phyloP scores from a whole-genome alignment of 768 basidiomycete genomes.

The Clitopilus passeckerianus region DNA sequence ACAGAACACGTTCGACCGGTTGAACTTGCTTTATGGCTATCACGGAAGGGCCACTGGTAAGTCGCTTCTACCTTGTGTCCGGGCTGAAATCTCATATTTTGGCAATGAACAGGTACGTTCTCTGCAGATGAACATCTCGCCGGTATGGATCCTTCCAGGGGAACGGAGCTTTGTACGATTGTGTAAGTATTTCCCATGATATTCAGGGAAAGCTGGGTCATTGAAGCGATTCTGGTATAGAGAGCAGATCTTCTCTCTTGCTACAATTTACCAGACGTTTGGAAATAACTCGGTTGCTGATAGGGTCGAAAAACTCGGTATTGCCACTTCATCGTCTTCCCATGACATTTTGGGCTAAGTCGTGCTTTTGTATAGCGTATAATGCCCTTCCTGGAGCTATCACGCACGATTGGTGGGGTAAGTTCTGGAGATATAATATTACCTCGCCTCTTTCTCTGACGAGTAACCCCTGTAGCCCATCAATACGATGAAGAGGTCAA shows the following conservation, averaged over 20 bases:
- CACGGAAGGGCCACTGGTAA: slow-evolving; percentile 32
- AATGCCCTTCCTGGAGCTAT: slow-evolving; percentile 35
- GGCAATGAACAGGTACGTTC: slow-evolving; percentile 25
- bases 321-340: not conserved
- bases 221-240: slow-evolving; percentile 11
- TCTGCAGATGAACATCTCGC: slow-evolving; percentile 36
- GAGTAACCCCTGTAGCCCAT: slow-evolving; percentile 19
- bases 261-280: slow-evolving; percentile 34
- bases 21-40: slow-evolving; percentile 32
- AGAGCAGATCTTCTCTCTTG: slow-evolving; percentile 39
- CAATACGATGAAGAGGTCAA: slow-evolving; percentile 42
- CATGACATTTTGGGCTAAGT: not conserved
- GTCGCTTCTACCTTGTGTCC: not conserved
- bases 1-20: slow-evolving; percentile 30
- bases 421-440: no score
- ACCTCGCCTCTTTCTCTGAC: not conserved
- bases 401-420: slow-evolving; percentile 28
- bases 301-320: slow-evolving; percentile 32
- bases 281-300: slow-evolving; percentile 39
- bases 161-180: slow-evolving; percentile 34
- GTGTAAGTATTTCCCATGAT: slow-evolving; percentile 23
- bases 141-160: slow-evolving; percentile 35
- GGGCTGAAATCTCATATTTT: not conserved
- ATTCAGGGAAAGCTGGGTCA: not conserved
- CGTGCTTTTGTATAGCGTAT: slow-evolving; percentile 20